Conservation (phyloP, 2,329 filamentous ascomycete genomes). For the Mollisia scopiformis region DNA sequence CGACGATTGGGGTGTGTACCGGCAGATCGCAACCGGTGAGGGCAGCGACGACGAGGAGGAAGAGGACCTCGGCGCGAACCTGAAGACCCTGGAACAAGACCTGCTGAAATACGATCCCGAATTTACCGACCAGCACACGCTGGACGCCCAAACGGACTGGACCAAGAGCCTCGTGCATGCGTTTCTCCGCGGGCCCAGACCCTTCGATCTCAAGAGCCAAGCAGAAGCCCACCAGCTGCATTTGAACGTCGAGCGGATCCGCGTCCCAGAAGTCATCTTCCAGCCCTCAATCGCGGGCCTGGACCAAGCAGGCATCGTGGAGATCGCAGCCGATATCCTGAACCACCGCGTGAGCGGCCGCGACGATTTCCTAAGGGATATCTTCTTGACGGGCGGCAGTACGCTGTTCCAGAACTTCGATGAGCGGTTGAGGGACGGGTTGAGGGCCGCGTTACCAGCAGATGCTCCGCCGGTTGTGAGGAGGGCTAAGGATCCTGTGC, state of each 20-base stretch:
- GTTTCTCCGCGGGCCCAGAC: conserved; percentile 84
- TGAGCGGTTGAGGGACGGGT: conserved; percentile 73
- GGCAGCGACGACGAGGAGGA: conserved; percentile 89
- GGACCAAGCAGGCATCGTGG: conserved; percentile 90
- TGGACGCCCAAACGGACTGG: conserved; percentile 94
- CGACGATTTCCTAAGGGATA: conserved; percentile 75
- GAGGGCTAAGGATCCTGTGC: conserved; percentile 72
- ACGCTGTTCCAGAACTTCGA: conserved; percentile 87
- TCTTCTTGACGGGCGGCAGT: conserved; percentile 95
- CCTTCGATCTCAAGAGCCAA: conserved; percentile 80
- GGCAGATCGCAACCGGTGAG: conserved; percentile 84
- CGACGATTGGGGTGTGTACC: conserved; percentile 97
- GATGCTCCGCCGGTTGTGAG: conserved; percentile 71
- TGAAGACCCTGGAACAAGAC: conserved; percentile 81
- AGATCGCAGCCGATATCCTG: conserved; percentile 89
- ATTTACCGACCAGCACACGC: conserved; percentile 90
- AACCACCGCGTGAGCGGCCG: conserved; percentile 68
- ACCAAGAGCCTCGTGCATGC: conserved; percentile 88
- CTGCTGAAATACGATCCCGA: conserved; percentile 83
- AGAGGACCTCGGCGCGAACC: conserved; percentile 74
- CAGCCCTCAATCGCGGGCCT: conserved; percentile 89
- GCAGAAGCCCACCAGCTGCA: conserved; percentile 86
- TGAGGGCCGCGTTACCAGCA: conserved; percentile 73
- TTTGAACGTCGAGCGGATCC: conserved; percentile 94
- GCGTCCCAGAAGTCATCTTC: conserved; percentile 91